Conservation (phyloP, 331 rosid species). For the Erythrophleum ivorense region DNA sequence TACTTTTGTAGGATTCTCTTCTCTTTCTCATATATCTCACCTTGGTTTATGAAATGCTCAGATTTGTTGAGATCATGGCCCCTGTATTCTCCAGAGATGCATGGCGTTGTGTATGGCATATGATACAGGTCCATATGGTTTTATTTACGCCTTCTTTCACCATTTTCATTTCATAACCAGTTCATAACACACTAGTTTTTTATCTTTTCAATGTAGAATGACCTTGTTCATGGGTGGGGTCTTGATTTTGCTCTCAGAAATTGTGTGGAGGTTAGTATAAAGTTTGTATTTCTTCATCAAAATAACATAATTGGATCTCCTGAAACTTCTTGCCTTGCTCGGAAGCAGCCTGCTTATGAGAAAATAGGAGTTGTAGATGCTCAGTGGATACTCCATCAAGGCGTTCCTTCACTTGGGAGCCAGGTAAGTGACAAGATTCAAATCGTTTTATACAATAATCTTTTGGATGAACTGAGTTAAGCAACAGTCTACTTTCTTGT, state of each 20-base stretch:
- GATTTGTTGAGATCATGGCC: constrained; percentile 99
- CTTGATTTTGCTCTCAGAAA: constrained; percentile 85
- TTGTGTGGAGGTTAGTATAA: constrained; percentile 70
- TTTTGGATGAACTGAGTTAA: constrained; percentile 21
- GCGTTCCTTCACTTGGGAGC: constrained; percentile 86
- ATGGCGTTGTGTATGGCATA: constrained; percentile 96
- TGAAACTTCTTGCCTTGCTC: constrained; percentile 23
- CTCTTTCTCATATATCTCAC: constrained; percentile 25
- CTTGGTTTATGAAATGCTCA: constrained; percentile 39
- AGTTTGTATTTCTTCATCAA: not conserved
- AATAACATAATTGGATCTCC: not conserved
- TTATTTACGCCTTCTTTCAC: not conserved
- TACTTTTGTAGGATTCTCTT: constrained; percentile 10
- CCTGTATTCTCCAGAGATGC: constrained; percentile 86
- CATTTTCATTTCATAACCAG: constrained; percentile 1
- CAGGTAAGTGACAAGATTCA: constrained; percentile 55
- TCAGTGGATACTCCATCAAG: constrained; percentile 87
- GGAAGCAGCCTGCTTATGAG: constrained; percentile 72
- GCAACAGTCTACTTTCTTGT: not conserved
- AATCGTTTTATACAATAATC: not conserved
- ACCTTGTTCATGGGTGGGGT: constrained; percentile 98
- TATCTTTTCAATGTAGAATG: constrained; percentile 61
- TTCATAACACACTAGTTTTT: constrained; percentile 21
- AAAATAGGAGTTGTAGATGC: constrained; percentile 91
- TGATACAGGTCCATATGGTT: constrained; percentile 73